Evolutionary conservation across 2,329 filamentous ascomycete genomes (phyloP).

Genomic region (Xylaria sp.): DNA sequence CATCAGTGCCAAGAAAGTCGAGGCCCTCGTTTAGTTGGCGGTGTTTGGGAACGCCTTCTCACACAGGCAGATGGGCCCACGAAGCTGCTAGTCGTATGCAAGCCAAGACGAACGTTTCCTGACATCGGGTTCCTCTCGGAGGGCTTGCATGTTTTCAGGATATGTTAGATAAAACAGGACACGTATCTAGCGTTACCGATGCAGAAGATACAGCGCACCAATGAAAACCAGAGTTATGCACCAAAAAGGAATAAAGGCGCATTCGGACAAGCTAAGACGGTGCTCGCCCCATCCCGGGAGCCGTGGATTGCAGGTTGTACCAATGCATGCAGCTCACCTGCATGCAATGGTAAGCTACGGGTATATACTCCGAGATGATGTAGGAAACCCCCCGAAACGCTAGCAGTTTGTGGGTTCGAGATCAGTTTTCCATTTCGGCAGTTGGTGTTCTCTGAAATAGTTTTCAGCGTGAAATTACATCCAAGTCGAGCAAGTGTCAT

Average conservation of each 20-base stretch:
- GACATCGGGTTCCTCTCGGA: not conserved
- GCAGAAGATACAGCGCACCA: not conserved
- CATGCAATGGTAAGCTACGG: slow-evolving; percentile 26
- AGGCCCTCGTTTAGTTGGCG: not conserved
- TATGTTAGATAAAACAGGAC: not conserved
- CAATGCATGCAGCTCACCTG: slow-evolving; percentile 16
- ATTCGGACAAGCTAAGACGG: not conserved
- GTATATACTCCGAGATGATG: slow-evolving; percentile 25
- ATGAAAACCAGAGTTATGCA: too few relatives aligned
- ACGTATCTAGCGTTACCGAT: not conserved
- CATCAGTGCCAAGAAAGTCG: slow-evolving; percentile 10
- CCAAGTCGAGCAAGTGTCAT: not conserved
- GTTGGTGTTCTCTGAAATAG: not conserved
- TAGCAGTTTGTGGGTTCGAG: slow-evolving; percentile 22
- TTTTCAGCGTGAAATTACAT: too few relatives aligned
- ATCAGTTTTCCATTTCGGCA: not conserved
- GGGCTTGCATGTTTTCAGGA: not conserved
- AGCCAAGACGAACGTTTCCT: slow-evolving; percentile 2
- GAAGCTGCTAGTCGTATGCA: slow-evolving; percentile 7
- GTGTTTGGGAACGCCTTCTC: not conserved
- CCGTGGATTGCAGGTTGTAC: not conserved
- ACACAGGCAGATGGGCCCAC: not conserved
- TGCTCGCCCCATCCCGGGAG: slow-evolving; percentile 1
- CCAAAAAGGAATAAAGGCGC: not conserved
- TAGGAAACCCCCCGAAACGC: slow-evolving; percentile 7